Evolutionary conservation across 805 yeast genomes (phyloP).

Genomic region (Metschnikowia matae): DNA sequence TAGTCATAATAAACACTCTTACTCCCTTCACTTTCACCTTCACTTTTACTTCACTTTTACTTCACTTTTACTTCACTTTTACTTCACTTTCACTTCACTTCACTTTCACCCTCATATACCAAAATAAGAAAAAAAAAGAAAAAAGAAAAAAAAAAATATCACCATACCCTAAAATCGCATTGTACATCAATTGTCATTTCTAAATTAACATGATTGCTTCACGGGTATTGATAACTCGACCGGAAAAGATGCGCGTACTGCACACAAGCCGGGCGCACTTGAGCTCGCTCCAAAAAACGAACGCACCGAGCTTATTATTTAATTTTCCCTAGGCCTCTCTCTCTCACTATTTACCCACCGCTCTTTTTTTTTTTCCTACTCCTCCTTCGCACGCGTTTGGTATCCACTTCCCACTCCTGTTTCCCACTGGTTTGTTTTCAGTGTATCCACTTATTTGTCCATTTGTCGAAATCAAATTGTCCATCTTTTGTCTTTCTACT

Average conservation of each 20-base stretch:
- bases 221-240: slow-evolving; percentile 3
- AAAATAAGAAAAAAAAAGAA: no score
- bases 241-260: slow-evolving; percentile 2
- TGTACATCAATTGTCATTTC: no score
- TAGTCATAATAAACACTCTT: no score
- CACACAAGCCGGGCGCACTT: not conserved
- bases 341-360: not conserved
- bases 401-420: not conserved
- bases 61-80: no score
- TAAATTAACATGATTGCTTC: not conserved
- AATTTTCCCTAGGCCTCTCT: slow-evolving; percentile 2
- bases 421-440: not conserved
- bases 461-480: no score
- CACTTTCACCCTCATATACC: no score
- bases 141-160: no score
- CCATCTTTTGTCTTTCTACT: no score
- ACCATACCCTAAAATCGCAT: no score
- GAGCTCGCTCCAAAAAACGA: not conserved
- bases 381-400: slow-evolving; percentile 6
- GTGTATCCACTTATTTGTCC: not conserved
- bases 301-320: slow-evolving; percentile 3
- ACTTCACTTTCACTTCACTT: no score
- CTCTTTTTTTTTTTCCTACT: slow-evolving; percentile 3
- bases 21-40: no score
- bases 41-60: no score